A percentile compares a stretch with the other conserved stretches of the same genome.
Evolutionary conservation across 2,329 filamentous ascomycete species (phyloP).

Genomic region (Aplosporella prunicola): DNA sequence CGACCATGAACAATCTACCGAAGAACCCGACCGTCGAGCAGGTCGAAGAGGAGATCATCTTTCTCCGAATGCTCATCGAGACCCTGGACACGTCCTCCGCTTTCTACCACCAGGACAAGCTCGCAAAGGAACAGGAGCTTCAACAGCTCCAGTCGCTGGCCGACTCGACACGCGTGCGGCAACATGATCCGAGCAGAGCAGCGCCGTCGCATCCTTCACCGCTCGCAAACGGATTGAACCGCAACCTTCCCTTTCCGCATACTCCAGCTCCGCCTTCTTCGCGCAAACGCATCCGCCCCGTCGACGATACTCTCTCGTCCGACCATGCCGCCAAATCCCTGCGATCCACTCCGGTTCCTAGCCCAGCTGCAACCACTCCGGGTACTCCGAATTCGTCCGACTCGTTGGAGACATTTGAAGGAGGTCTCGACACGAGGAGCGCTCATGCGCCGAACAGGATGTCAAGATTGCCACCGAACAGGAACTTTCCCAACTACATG

Average conservation of each 20-base stretch:
- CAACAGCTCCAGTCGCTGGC: background rate
- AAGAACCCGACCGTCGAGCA: slow-evolving; percentile 2
- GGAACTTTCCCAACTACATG: too few relatives aligned
- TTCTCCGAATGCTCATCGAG: slow-evolving; percentile 5
- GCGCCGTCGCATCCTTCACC: too few relatives aligned
- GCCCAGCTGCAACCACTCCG: slow-evolving; percentile 3
- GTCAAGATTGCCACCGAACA: too few relatives aligned
- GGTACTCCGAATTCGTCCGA: slow-evolving; percentile 6
- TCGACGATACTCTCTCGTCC: slow-evolving; percentile 3
- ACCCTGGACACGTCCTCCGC: slow-evolving; percentile 5
- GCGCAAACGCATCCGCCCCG: slow-evolving; percentile 2
- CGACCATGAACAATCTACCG: slow-evolving; percentile 5
- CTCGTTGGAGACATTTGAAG: slow-evolving; percentile 2
- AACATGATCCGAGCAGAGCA: too few relatives aligned
- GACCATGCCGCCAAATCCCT: slow-evolving; percentile 5
- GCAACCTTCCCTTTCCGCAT: background rate
- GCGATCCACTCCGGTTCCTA: slow-evolving; percentile 4
- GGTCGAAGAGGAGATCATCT: slow-evolving; percentile 9
- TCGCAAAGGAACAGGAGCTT: background rate
- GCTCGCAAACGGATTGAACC: background rate
- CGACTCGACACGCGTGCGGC: too few relatives aligned
- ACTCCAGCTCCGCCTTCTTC: background rate
- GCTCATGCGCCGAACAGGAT: too few relatives aligned
- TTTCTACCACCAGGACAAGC: slow-evolving; percentile 2
- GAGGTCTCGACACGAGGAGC: too few relatives aligned